Base-by-base conservation (phyloP, 1,284 basidiomycete species). In the Coniophora puteana region DNA sequence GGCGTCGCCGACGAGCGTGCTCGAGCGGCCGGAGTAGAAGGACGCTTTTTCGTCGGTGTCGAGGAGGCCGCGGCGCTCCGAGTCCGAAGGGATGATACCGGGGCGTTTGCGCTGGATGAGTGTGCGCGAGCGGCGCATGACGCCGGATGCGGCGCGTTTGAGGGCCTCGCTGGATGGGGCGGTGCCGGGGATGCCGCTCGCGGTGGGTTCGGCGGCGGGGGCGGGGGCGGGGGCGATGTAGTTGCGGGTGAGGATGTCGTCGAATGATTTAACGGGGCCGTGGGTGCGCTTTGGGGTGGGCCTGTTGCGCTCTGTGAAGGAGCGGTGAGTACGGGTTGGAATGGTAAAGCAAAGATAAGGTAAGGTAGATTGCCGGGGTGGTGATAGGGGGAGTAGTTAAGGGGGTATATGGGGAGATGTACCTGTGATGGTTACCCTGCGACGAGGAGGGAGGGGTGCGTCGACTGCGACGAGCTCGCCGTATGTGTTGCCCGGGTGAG, bases 221-320 rank as follows among this genome's bases (percentile, higher is more conserved):
- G 24, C 5, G 16, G 36, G 20, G 29, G 61, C 61, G 0, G 67
- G 52, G 3, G 71, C 61, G 39, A 76, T 74, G n/a, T 65, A 60
- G 3, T 57, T 49, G 11, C 66, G 42, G 10, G 75, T 70, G 4
- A 77, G 57, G 21, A 77, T 66, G 21, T 76, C 72, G 17, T 61
- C 58, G 46, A 77, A 77, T 11, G 71, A 69, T 32, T 54, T 54
- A 21, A 51, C 46, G 0, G 50, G 54, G 13, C 36, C 46, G 11
- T 43, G 26, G 5, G 56, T 50, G 48, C 51, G 51, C 5, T 46
- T 46, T 14, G 43, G 27, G 3, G 43, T 44, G 4, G 53, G 47
- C 24, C 55, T 36, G 17, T 23, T 40, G 26, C 43, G 38, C 22
- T 56, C 55, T 63, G 30, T 12, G 5, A 14, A n/a, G n/a, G n/a